phyloP scores from a whole-genome alignment of 176 grass and related monocot species.

The Carex scoparia region DNA sequence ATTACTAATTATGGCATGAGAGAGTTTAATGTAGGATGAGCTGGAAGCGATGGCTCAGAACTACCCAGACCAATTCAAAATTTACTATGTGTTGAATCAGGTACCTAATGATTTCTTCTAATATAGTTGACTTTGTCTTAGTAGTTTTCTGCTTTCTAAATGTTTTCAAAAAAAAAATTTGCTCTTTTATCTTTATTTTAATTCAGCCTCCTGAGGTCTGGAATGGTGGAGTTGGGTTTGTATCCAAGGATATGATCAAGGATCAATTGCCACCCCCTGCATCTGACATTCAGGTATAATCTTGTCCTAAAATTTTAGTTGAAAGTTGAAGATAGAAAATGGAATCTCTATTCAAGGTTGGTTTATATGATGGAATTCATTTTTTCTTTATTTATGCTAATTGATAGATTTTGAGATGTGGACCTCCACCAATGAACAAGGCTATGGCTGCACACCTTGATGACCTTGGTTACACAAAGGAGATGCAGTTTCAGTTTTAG shows the following conservation, averaged over 20 bases:
- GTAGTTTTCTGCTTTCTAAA: neutral
- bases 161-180: neutral
- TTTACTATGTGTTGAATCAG: slow-evolving; percentile 94
- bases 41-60: slow-evolving; percentile 58
- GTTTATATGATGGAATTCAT: neutral
- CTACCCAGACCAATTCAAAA: slow-evolving; percentile 62
- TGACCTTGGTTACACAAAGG: slow-evolving; percentile 75
- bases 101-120: slow-evolving; percentile 24
- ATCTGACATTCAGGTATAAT: slow-evolving; percentile 68
- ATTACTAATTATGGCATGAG: slow-evolving; percentile 10
- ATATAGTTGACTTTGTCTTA: neutral
- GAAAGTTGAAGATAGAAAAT: neutral
- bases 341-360: neutral
- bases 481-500: slow-evolving; percentile 98
- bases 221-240: slow-evolving; percentile 90
- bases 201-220: slow-evolving; percentile 75
- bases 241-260: slow-evolving; percentile 85
- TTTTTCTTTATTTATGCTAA: slow-evolving; percentile 16
- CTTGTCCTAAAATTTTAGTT: neutral
- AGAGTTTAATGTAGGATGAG: slow-evolving; percentile 63
- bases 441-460: slow-evolving; percentile 82
- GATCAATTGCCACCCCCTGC: slow-evolving; percentile 64
- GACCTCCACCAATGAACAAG: slow-evolving; percentile 98
- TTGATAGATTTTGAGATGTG: slow-evolving; percentile 80
- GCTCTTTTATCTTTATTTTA: neutral